phyloP scores from a whole-genome alignment of 148 eudicot genomes.

The Cornus kousa region DNA sequence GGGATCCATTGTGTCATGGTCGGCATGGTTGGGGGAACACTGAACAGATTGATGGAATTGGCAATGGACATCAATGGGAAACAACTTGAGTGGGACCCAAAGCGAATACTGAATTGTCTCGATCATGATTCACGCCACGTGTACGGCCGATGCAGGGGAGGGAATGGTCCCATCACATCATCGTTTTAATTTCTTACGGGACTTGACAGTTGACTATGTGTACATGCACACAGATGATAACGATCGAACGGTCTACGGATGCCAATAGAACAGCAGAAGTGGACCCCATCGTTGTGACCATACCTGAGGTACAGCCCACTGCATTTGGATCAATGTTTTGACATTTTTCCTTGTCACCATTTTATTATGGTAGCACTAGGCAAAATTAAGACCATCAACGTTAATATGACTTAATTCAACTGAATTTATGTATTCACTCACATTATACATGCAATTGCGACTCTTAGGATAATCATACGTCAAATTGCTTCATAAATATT shows the following conservation, averaged over 20 bases:
- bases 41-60: slow-evolving; percentile 9
- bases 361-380: no score
- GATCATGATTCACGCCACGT: slow-evolving; percentile 12
- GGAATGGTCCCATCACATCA: no score
- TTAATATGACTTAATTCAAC: no score
- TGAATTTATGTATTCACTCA: no score
- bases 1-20: neutral
- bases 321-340: no score
- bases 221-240: neutral
- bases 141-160: slow-evolving; percentile 12
- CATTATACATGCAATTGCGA: no score
- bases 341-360: no score
- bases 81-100: no score
- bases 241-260: slow-evolving; percentile 17
- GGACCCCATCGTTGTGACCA: neutral
- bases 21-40: neutral
- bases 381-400: no score
- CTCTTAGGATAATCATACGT: no score
- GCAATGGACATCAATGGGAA: slow-evolving; percentile 19
- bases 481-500: no score
- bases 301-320: neutral
- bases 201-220: neutral
- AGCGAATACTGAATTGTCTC: slow-evolving; percentile 14
- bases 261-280: neutral
- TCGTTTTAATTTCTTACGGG: neutral